These are phyloP conservation scores for Suillus placidus DNA, from an alignment of 768 basidiomycete species.

Conservation along the genomic window DNA sequence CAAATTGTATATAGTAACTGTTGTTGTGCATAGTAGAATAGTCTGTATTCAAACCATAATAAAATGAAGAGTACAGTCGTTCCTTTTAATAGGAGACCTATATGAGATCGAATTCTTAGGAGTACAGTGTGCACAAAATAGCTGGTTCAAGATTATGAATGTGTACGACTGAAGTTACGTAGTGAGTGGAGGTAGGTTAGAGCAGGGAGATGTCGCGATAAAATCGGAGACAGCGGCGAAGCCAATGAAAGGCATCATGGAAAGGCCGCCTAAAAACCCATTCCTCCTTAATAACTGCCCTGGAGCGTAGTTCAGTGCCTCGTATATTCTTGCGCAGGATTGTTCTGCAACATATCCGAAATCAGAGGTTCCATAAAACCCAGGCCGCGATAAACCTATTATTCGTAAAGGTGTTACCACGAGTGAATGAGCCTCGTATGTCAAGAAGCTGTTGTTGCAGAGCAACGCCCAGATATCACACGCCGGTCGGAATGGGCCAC, in stretches of 20 bases:
- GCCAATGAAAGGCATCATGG: background rate
- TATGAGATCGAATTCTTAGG: too few relatives aligned
- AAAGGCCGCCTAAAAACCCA: background rate
- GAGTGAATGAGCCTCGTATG: background rate
- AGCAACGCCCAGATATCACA: slow-evolving; percentile 15
- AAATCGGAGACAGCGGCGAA: background rate
- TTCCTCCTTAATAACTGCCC: slow-evolving; percentile 14
- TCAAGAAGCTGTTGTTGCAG: background rate
- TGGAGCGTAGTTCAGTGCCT: slow-evolving; percentile 12
- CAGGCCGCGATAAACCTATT: slow-evolving; percentile 21
- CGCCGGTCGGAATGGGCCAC: slow-evolving; percentile 26
- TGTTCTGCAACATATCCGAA: slow-evolving; percentile 15
- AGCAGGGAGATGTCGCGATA: background rate
- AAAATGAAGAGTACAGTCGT: background rate
- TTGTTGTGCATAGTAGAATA: background rate
- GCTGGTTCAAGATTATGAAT: too few relatives aligned
- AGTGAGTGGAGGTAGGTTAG: background rate
- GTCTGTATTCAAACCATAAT: background rate
- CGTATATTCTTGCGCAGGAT: slow-evolving; percentile 11
- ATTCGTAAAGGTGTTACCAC: too few relatives aligned
- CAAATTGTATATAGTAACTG: too few relatives aligned
- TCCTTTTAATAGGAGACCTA: background rate
- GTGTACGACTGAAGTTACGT: background rate
- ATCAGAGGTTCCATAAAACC: slow-evolving; percentile 35
- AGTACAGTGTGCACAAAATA: too few relatives aligned